Base-by-base conservation (phyloP, 2,329 filamentous ascomycete genomes). In the Didymella glomerata region DNA sequence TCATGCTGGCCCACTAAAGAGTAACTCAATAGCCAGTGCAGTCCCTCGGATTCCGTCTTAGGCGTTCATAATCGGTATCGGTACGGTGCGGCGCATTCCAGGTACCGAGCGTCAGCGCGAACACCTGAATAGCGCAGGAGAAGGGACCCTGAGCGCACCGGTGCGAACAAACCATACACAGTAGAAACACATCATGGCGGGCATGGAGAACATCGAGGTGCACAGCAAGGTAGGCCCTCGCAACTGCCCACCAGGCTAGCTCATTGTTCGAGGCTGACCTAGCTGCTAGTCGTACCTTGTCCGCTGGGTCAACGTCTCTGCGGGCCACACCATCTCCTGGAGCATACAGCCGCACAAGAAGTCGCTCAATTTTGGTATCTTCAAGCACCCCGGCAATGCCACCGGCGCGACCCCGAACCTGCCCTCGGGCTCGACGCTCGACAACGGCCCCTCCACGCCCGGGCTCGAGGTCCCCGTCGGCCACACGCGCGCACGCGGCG, bases 291-390 rank as follows among this genome's bases (percentile, higher is more conserved):
- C 93, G 65, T 99, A 99, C 80, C 93, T 99, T 69, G 92, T 99
- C 57, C 92, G 95, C 74, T 99, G 95, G 94, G 91, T 97, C 68
- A 90, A 92, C 75, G 94, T 97, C 68, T 89, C 93, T 55, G 89
- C 92, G 64, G 90, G 90, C 53, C 90, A 97, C 77, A 97, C 93
- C 49, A 93, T 99, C 70, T 97, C 93, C 16, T 99, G 95, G 95
- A 97, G 92, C 73, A 87, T 99, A 38, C 93, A 98, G 75, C 95
- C 95, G 42, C 93, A 98, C 78, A 98, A 96, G 82, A 98, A 97
- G 81, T 97, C 94, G 59, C 90, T 99, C 78, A 97, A 98, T 80
- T 97, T 99, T 77, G 95, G 93, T 74, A 90, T 99, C 72, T 96
- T 99, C 79, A 98, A 97, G 77, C 95, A 98, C 77, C 94, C 95